Evolutionary conservation across 108 stramenopile genomes (phyloP), one percentile per base, ranked within the genome.

Genomic region (Nannochloropsis granulata): DNA sequence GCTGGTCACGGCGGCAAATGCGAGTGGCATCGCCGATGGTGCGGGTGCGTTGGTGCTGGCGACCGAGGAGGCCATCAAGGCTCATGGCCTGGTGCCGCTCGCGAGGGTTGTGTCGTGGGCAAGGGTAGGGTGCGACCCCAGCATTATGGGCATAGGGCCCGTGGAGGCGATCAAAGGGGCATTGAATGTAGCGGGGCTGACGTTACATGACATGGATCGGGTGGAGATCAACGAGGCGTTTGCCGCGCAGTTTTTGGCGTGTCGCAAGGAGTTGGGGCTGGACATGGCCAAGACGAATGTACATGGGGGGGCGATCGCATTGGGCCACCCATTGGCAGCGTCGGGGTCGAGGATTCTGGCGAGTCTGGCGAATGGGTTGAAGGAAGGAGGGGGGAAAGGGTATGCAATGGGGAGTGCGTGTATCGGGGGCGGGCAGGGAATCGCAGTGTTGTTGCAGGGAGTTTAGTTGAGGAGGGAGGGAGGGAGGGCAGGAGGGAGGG

Each of bases 201-300:
- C 92, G 7, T 45, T 98, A 25, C 88, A 90, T n/a, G 95, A 98
- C 90, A 95, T 97, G 44, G 97, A 99, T 88, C 90, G 96, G 23
- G 44, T 98, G 5, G 99, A 99, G 93, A 94, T 99, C 91, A 99
- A 99, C 86, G 99, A 99, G 92, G 99, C 99, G 24, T 99, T 98
- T 91, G 97, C 99, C 23, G 94, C 95, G 13, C 95, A 97, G 87
- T 94, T 93, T 86, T 90, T 99, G 79, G 95, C 96, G 21, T 96
- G 96, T 83, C 95, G 94, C 86, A 96, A 96, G 89, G 99, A 94
- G 85, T 90, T 99, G 44, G 96, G 95, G 12, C 85, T 97, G 85
- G 97, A 99, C 83, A 93, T 95, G 89, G 90, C 84, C 83, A 95
- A 94, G 88, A 92, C 93, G 16, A 98, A 98, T 84, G 81, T 93